These are phyloP conservation scores for Pythium biforme DNA, from an alignment of 352 stramenopile genomes.

Conservation along the genomic window DNA sequence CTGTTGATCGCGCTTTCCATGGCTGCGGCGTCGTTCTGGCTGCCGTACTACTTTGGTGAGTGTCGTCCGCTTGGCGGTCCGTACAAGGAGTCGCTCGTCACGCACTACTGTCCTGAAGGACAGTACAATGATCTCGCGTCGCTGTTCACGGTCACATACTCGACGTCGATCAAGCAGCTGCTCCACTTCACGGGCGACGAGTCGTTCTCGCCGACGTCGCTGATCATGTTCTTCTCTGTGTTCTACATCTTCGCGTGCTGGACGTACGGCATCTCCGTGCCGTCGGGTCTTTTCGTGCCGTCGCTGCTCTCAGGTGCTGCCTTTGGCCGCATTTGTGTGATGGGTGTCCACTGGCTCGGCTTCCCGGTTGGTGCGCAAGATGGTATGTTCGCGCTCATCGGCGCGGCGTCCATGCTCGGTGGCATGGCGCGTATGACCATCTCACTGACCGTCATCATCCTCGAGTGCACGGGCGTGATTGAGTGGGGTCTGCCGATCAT, in stretches of 20 bases:
- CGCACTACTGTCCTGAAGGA: conserved; percentile 93
- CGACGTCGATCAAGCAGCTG: conserved; percentile 94
- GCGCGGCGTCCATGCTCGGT: conserved; percentile 93
- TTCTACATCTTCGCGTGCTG: conserved; percentile 93
- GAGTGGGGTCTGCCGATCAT: conserved; percentile 98
- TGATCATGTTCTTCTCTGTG: conserved; percentile 96
- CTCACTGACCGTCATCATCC: conserved; percentile 97
- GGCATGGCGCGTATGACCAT: conserved; percentile 98
- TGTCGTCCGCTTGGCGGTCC: conserved; percentile 49
- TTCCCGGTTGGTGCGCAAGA: conserved; percentile 72
- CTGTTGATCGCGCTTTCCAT: conserved; percentile 66
- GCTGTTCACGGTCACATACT: conserved; percentile 94
- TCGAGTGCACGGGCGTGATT: conserved; percentile 98
- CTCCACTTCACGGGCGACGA: conserved; percentile 93
- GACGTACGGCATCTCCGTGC: conserved; percentile 97
- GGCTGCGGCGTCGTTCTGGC: conserved; percentile 69
- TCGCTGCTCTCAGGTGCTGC: conserved; percentile 94
- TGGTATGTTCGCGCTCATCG: conserved; percentile 97
- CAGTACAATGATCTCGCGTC: conserved; percentile 98
- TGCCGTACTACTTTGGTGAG: conserved; percentile 74
- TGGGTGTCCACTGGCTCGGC: conserved; percentile 55
- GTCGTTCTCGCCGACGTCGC: conserved; percentile 92
- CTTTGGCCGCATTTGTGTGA: conserved; percentile 87
- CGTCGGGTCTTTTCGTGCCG: conserved; percentile 96
- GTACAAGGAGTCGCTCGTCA: conserved; percentile 85